Evolutionary conservation across 306 rosid species (phyloP), one percentile per base, ranked within the genome.

Genomic region (Pterocarpus santalinus): DNA sequence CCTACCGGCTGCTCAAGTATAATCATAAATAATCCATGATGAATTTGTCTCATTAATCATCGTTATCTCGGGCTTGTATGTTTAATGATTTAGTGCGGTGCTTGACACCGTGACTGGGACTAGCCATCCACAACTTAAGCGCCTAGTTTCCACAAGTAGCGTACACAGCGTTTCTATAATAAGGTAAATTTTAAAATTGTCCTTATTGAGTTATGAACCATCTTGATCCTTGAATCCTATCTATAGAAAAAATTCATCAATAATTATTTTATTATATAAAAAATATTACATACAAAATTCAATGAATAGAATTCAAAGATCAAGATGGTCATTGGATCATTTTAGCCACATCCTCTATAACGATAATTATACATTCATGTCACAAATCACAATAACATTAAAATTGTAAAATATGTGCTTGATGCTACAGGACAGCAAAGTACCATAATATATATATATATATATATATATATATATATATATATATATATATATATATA

Each of bases 351-450:
- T 22, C 28, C 0, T 38, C 3, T 38, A 38, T 38, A 38, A 38
- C 41, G 1, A 38, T 49, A 49, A 49, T 11, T 13, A 51, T 17
- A 51, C 11, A 53, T 53, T 41, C 77, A 55, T 16, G 65, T 16
- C 47, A 55, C 32, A 55, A 63, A 58, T 39, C 77, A 69, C 63
- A 8, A 69, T 57, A 38, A 47, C 30, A 7, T 41, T 63, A 16
- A 70, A 62, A 56, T 62, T 70, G 63, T 16, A 38, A 55, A 61
- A 47, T 51, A 32, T 16, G 57, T 70, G 44, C 16, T 3, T 39
- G 56, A 16, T 72, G 70, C 5, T 67, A 73, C 38, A 61, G 46
- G 78, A 68, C 76, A 57, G 2, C 4, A 10, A 62, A 55, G 74
- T 43, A 63, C 33, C 9, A 28, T 53, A 46, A 46, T 7, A 46